Evolutionary conservation across 208 protist genomes (phyloP), one percentile per base, ranked within the genome.

Genomic region (Angomonas ambiguus): DNA sequence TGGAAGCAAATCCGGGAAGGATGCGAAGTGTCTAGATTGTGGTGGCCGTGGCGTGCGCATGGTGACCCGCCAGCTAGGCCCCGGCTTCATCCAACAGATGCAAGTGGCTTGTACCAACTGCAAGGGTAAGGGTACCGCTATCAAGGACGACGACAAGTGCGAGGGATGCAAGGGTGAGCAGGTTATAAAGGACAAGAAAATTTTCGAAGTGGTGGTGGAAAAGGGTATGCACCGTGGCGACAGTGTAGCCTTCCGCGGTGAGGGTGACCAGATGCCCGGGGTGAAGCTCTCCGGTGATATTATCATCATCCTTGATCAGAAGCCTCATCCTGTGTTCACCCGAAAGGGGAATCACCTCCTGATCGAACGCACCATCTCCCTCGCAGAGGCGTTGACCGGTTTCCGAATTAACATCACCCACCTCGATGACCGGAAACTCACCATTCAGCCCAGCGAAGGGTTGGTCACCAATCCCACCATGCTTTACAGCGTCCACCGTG

Each of bases 191-290:
- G 97, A 99, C 31, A 94, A 96, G 67, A 98, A 99, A 83, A 82
- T 98, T 33, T 93, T 99, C 48, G 97, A 99, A 74, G 93, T 99
- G 27, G 82, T 98, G 60, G 92, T 99, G 53, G 97, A 99, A 42
- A 93, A 95, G 58, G 98, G 98, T 62, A 99, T 99, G 96, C 83
- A 93, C 69, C 70, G 92, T 42, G 92, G 92, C 45, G 96, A 99
- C 75, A 95, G 97, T 71, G 96, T 99, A 63, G 83, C 82, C 2
- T 99, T 99, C 77, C 42, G 59, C 38, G 97, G 97, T 48, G 97
- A 99, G 66, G 98, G 95, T 53, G 97, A 99, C 45, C 93, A 99
- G 70, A 90, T 90, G 65, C 94, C 96, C n/a, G 94, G 87, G 51
- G 80, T 98, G 30, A 71, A 81, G 34, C 77, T 92, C 18, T 86